phyloP scores from a whole-genome alignment of 1,284 basidiomycete genomes.

The Gymnopus androsaceus region DNA sequence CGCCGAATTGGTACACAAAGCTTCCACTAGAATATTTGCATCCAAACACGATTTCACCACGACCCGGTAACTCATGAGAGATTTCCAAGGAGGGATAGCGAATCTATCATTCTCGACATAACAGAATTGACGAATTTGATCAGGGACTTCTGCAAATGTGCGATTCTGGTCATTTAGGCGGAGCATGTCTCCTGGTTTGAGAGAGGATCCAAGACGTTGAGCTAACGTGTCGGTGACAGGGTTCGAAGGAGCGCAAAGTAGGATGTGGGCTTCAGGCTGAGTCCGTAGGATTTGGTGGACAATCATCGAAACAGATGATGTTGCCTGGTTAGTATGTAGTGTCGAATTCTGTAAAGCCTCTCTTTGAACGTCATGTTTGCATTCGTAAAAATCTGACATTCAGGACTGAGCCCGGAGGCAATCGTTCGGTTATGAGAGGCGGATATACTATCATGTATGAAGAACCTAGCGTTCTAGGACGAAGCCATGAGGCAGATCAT shows the following conservation, averaged over 20 bases:
- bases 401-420: too few species aligned
- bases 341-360: too few species aligned
- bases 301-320: too few species aligned
- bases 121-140: constrained; percentile 41
- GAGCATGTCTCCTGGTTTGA: constrained; percentile 43
- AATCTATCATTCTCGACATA: constrained; percentile 44
- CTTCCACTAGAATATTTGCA: constrained; percentile 41
- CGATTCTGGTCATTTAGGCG: constrained; percentile 47
- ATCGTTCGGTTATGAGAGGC: too few species aligned
- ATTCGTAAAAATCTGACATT: too few species aligned
- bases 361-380: too few species aligned
- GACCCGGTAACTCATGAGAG: constrained; percentile 43
- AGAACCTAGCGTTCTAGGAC: too few species aligned
- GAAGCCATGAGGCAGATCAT: too few species aligned
- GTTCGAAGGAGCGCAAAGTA: constrained; percentile 49
- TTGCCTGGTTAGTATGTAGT: too few species aligned
- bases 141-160: constrained; percentile 47
- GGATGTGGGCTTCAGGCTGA: constrained; percentile 44
- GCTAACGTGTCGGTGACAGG: constrained; percentile 49
- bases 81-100: constrained; percentile 43
- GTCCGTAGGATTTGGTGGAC: constrained; percentile 46
- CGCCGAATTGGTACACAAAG: constrained; percentile 41
- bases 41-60: constrained; percentile 46
- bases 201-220: constrained; percentile 35
- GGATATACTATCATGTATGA: too few species aligned